phyloP scores from a whole-genome alignment of 148 eudicot species.

The Rheum nobile region DNA sequence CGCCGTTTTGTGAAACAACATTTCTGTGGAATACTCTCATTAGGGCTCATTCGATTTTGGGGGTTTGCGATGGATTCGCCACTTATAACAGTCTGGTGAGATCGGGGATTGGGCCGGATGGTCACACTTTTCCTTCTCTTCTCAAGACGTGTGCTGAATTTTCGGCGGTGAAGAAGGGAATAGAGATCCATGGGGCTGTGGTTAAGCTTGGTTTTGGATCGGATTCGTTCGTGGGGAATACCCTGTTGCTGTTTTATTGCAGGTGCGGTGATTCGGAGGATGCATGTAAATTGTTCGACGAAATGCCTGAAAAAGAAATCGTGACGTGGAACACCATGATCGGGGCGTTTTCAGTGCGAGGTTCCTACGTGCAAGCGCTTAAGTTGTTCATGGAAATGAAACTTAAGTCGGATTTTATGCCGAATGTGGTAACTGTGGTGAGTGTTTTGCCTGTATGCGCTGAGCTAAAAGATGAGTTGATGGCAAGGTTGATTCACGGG shows the following conservation, averaged over 20 bases:
- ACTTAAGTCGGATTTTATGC: conserved; percentile 18
- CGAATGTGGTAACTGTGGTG: conserved; percentile 43
- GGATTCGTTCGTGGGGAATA: conserved; percentile 50
- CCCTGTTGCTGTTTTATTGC: conserved; percentile 52
- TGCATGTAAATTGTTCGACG: conserved; percentile 47
- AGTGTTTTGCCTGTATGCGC: conserved; percentile 59
- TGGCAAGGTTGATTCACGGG: conserved; percentile 40
- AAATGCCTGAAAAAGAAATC: conserved; percentile 51
- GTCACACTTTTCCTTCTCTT: conserved; percentile 54
- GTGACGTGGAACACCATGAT: conserved; percentile 70
- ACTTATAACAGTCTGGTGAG: conserved; percentile 38
- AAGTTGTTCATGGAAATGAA: conserved; percentile 33
- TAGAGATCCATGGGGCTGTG: conserved; percentile 51
- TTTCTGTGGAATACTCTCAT: conserved; percentile 68
- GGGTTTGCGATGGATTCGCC: conserved; percentile 18
- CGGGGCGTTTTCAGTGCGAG: conserved; percentile 29
- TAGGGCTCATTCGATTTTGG: conserved; percentile 25
- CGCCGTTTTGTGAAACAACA: conserved; percentile 26
- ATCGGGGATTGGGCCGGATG: conserved; percentile 39
- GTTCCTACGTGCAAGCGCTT: conserved; percentile 21
- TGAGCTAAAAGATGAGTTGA: conserved; percentile 20
- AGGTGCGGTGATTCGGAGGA: conserved; percentile 22
- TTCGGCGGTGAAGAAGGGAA: conserved; percentile 27
- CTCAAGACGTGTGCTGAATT: conserved; percentile 49
- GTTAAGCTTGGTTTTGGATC: conserved; percentile 42